phyloP scores from a whole-genome alignment of 192 early-diverging fungal species.

The Coemansia sp. region DNA sequence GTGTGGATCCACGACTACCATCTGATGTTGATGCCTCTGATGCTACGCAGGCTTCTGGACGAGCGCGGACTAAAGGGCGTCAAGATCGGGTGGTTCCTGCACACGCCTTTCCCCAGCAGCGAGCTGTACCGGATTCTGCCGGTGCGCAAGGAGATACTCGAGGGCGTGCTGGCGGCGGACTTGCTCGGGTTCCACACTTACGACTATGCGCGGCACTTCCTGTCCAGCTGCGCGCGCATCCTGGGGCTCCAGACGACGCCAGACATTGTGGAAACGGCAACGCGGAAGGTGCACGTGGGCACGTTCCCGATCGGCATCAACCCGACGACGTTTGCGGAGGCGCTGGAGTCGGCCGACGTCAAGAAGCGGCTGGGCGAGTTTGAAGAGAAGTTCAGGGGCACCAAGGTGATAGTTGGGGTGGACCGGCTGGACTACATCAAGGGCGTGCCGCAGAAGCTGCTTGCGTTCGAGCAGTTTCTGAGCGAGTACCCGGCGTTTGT shows the following conservation, averaged over 20 bases:
- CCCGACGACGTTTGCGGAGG: constrained; percentile 89
- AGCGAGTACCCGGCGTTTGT: constrained; percentile 87
- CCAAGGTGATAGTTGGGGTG: constrained; percentile 93
- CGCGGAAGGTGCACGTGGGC: constrained; percentile 91
- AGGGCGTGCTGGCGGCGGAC: constrained; percentile 90
- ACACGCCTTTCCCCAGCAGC: constrained; percentile 95
- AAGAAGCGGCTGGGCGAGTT: constrained; percentile 75
- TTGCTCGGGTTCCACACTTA: constrained; percentile 99
- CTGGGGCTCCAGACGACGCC: constrained; percentile 92
- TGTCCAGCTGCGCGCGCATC: constrained; percentile 96
- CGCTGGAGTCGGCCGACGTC: constrained; percentile 71
- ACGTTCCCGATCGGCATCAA: constrained; percentile 99
- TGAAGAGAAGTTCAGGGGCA: constrained; percentile 82
- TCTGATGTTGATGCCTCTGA: constrained; percentile 90
- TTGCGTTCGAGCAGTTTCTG: constrained; percentile 93
- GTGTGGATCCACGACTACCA: constrained; percentile 98
- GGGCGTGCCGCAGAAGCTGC: constrained; percentile 98
- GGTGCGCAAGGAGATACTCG: constrained; percentile 89
- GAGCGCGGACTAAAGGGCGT: constrained; percentile 66
- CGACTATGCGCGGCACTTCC: constrained; percentile 98
- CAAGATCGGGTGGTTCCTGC: constrained; percentile 98
- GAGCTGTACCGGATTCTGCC: constrained; percentile 98
- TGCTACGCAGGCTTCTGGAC: constrained; percentile 71
- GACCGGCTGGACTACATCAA: constrained; percentile 99
- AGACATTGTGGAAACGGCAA: constrained; percentile 91